phyloP scores from a whole-genome alignment of 1,284 basidiomycete genomes.

The Porogramme epimiltina region DNA sequence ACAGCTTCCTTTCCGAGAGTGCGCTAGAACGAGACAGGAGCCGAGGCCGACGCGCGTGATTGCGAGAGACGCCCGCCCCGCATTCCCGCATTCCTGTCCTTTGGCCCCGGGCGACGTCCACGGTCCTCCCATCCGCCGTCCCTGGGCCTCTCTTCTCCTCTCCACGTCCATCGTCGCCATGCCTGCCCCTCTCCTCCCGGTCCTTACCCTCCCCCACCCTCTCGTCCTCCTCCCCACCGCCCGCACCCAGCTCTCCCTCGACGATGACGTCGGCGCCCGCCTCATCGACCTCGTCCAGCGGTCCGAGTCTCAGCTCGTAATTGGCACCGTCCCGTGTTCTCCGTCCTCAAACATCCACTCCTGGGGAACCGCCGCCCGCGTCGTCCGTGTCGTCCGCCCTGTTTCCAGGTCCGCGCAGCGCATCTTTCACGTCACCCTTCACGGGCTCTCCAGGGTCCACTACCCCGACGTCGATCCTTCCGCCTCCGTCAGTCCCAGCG shows the following conservation, averaged over 20 bases:
- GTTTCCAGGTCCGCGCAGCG: conserved; percentile 28
- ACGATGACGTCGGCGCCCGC: conserved; percentile 55
- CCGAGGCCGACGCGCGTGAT: not conserved
- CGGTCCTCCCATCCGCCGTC: not conserved
- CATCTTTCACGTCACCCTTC: conserved; percentile 62
- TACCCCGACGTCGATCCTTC: conserved; percentile 33
- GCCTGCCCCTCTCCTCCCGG: conserved; percentile 46
- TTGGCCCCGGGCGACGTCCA: not conserved
- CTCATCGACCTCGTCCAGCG: conserved; percentile 62
- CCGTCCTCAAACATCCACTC: conserved; percentile 34
- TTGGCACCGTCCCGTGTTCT: conserved; percentile 64
- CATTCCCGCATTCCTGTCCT: conserved; percentile 9
- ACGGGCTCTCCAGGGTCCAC: conserved; percentile 62
- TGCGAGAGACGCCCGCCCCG: conserved; percentile 1
- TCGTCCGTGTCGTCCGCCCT: conserved; percentile 61
- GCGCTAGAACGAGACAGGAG: not conserved
- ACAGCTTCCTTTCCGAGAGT: not conserved
- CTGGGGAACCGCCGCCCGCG: conserved; percentile 54
- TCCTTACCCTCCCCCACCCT: conserved; percentile 65
- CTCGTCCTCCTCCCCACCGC: conserved; percentile 68
- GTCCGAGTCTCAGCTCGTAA: conserved; percentile 59
- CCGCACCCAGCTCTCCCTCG: conserved; percentile 62
- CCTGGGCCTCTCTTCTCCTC: not conserved
- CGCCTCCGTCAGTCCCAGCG: conserved; percentile 30
- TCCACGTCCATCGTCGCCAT: conserved; percentile 8